Evolutionary conservation across 1,284 basidiomycete genomes (phyloP).

Genomic region (Puccinia coronata): DNA sequence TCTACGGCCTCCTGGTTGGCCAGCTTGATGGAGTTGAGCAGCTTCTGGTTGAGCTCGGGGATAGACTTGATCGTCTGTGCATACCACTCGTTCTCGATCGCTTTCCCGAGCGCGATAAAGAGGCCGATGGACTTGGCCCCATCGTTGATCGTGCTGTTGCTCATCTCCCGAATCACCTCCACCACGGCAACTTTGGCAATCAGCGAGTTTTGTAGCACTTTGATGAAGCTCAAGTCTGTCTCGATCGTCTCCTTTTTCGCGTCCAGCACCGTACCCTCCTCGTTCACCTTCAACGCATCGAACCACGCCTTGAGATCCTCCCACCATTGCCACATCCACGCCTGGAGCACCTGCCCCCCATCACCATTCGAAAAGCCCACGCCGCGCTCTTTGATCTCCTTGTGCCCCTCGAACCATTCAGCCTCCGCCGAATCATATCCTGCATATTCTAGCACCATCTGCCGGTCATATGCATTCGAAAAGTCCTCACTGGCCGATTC

Average conservation of each 20-base stretch:
- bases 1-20: background rate
- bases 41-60: conserved; percentile 38
- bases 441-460: conserved; percentile 47
- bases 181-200: conserved; percentile 45
- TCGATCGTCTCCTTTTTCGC: conserved; percentile 18
- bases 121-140: conserved; percentile 47
- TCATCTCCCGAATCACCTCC: conserved; percentile 45
- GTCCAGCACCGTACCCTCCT: background rate
- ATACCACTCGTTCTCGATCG: conserved; percentile 47
- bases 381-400: conserved; percentile 32
- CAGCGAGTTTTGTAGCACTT: conserved; percentile 28
- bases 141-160: conserved; percentile 47
- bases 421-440: conserved; percentile 47
- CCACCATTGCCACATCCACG: conserved; percentile 50
- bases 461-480: conserved; percentile 23
- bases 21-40: conserved; percentile 35
- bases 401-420: conserved; percentile 46
- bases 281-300: conserved; percentile 10
- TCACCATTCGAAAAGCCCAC: conserved; percentile 23
- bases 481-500: conserved; percentile 25
- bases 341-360: conserved; percentile 41
- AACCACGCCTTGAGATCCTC: conserved; percentile 27
- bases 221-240: conserved; percentile 19
- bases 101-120: conserved; percentile 46
- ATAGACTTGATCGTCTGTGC: conserved; percentile 42